phyloP scores from a whole-genome alignment of 331 rosid species.

The Malus hybrid region DNA sequence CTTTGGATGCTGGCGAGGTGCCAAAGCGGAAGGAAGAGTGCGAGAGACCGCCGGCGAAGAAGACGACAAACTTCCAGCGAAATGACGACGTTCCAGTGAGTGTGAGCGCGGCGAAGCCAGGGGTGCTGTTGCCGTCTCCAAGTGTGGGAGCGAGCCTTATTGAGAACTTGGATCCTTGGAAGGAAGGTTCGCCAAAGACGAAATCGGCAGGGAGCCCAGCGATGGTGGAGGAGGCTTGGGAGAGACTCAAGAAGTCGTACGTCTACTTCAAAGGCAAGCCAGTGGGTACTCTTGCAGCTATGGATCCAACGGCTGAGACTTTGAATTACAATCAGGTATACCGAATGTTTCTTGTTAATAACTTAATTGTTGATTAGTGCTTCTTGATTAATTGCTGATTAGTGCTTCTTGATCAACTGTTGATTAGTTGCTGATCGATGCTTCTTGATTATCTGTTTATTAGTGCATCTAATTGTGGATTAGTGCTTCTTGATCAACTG shows the following conservation, averaged over 20 bases:
- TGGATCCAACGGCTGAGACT: slow-evolving; percentile 18
- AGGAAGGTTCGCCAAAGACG: not conserved
- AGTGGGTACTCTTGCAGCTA: slow-evolving; percentile 20
- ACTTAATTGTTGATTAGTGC: not conserved
- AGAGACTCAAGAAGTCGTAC: slow-evolving; percentile 6
- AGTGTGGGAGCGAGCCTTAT: not conserved
- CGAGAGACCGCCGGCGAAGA: not conserved
- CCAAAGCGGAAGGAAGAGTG: not conserved
- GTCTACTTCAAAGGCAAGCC: slow-evolving; percentile 13
- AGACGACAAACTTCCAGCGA: not conserved
- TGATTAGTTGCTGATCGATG: too few relatives aligned
- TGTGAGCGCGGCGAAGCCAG: not conserved
- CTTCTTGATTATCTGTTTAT: too few relatives aligned
- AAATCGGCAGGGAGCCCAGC: not conserved
- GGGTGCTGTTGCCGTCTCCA: not conserved
- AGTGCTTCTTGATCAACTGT: too few relatives aligned
- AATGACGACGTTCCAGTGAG: not conserved
- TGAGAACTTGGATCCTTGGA: not conserved
- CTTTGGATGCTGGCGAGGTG: not conserved
- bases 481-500: too few relatives aligned
- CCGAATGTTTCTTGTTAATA: not conserved
- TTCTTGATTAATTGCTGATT: too few relatives aligned
- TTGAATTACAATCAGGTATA: slow-evolving; percentile 23
- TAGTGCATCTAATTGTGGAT: too few relatives aligned
- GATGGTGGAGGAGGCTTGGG: slow-evolving; percentile 24